A percentile compares a stretch with the other conserved stretches of the same genome.
These are phyloP conservation scores for Inonotus obliquus DNA, from an alignment of 1,284 basidiomycete genomes.

Conservation along the genomic window DNA sequence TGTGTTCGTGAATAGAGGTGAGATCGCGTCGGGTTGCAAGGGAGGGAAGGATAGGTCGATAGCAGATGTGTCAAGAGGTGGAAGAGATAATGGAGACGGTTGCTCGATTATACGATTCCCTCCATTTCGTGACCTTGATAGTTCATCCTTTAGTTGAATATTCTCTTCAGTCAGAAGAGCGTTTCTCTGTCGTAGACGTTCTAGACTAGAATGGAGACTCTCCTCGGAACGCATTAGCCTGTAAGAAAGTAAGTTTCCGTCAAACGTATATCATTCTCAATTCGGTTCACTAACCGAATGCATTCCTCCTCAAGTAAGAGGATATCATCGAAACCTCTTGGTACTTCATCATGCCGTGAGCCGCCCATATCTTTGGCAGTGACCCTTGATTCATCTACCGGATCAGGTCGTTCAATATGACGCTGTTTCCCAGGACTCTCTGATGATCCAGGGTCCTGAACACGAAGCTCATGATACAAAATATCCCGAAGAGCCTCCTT, in stretches of 20 bases:
- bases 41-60: slow-evolving; percentile 13
- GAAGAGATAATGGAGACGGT: neutral
- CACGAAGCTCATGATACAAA: slow-evolving; percentile 1
- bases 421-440: neutral
- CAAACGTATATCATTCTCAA: neutral
- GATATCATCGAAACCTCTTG: slow-evolving; percentile 1
- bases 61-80: neutral
- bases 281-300: slow-evolving; percentile 12
- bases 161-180: slow-evolving; percentile 3
- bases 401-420: neutral
- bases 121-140: neutral
- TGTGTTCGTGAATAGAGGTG: neutral
- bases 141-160: neutral
- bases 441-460: neutral
- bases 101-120: neutral
- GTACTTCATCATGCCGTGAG: neutral
- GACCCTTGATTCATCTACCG: neutral
- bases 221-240: slow-evolving; percentile 11
- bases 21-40: neutral
- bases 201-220: neutral
- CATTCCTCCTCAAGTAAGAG: slow-evolving; percentile 17
- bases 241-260: neutral
- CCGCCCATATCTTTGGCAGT: no score
- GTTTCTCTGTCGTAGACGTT: neutral
- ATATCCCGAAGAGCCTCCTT: slow-evolving; percentile 11